These are phyloP conservation scores for Allium fistulosum DNA, from an alignment of 106 monocot species.

Conservation along the genomic window DNA sequence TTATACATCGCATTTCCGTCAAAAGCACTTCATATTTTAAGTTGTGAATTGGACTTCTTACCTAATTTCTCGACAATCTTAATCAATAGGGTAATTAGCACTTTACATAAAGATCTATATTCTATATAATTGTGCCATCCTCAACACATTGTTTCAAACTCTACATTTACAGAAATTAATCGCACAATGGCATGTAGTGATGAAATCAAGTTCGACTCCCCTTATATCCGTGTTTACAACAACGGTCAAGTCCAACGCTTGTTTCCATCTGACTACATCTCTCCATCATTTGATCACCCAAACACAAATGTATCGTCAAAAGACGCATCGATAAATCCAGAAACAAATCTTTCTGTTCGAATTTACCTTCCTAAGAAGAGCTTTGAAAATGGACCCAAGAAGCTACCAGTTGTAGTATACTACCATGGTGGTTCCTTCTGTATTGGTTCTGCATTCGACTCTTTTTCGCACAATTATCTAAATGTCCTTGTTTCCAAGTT, in stretches of 20 bases:
- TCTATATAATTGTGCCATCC: too few species aligned
- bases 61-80: too few species aligned
- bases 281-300: background rate
- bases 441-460: background rate
- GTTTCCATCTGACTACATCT: background rate
- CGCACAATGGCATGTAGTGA: too few species aligned
- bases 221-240: background rate
- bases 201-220: background rate
- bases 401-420: constrained; percentile 11
- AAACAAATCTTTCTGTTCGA: background rate
- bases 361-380: background rate
- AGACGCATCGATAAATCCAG: constrained; percentile 2
- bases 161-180: too few species aligned
- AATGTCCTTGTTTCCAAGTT: constrained; percentile 1
- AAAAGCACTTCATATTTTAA: too few species aligned
- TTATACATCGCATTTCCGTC: too few species aligned
- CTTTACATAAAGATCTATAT: too few species aligned
- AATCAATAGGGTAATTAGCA: too few species aligned
- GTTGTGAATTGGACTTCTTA: too few species aligned
- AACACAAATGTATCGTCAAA: background rate
- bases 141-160: too few species aligned
- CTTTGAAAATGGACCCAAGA: background rate
- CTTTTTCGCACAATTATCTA: background rate
- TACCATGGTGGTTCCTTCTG: constrained; percentile 18
- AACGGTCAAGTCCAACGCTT: constrained; percentile 10